Conservation (phyloP, 768 basidiomycete genomes). For the Leccinellum rugosiceps region DNA sequence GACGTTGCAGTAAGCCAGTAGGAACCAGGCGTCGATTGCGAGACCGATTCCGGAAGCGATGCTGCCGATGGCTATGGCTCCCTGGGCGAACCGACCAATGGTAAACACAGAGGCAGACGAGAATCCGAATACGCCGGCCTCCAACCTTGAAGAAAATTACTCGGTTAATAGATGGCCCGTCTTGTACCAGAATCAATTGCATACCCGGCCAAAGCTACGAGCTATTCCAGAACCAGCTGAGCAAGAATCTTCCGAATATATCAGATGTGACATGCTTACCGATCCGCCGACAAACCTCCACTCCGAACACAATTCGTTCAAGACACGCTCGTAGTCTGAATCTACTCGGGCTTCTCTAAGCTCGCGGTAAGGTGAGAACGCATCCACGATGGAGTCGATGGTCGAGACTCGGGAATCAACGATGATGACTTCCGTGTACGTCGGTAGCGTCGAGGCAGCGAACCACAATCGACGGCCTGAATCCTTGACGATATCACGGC, state of each 20-base stretch:
- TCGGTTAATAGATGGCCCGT: neutral
- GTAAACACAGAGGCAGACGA: conserved; percentile 49
- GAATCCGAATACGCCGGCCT: conserved; percentile 64
- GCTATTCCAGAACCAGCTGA: conserved; percentile 31
- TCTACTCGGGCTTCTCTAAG: conserved; percentile 39
- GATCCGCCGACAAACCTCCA: conserved; percentile 67
- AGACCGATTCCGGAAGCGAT: conserved; percentile 65
- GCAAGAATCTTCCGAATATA: neutral
- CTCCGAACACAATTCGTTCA: conserved; percentile 49
- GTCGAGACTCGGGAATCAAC: conserved; percentile 24
- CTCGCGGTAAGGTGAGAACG: conserved; percentile 56
- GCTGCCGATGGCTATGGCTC: conserved; percentile 55
- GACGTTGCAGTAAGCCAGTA: conserved; percentile 57
- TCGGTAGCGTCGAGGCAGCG: conserved; percentile 37
- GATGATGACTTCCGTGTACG: conserved; percentile 42
- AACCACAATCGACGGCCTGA: conserved; percentile 28
- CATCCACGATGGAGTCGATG: conserved; percentile 41
- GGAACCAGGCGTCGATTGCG: conserved; percentile 60
- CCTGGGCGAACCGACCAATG: conserved; percentile 44
- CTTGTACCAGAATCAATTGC: conserved; percentile 11
- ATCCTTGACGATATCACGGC: neutral
- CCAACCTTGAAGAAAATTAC: conserved; percentile 26
- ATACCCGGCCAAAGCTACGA: conserved; percentile 60
- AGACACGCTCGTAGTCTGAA: conserved; percentile 50
- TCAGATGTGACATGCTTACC: conserved; percentile 33